A percentile compares a stretch with the other conserved stretches of the same genome.
Evolutionary conservation across 1,284 basidiomycete species (phyloP).

Genomic region (Ganoderma multipileum): DNA sequence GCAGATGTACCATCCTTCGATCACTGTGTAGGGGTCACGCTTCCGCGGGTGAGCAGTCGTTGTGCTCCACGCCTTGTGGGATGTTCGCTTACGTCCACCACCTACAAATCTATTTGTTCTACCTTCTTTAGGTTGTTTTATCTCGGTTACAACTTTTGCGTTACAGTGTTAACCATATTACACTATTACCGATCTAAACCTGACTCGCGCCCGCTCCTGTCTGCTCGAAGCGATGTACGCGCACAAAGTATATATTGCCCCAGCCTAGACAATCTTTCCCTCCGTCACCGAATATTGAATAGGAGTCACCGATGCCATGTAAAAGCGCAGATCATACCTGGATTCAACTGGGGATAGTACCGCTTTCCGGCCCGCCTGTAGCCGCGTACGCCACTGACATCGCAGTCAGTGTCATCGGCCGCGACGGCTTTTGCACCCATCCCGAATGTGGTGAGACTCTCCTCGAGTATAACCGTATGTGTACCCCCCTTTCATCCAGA

Average conservation of each 20-base stretch:
- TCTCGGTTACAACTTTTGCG: neutral
- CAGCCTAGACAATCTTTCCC: too few species aligned
- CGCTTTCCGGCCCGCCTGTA: neutral
- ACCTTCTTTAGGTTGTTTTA: neutral
- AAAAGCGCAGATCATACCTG: too few species aligned
- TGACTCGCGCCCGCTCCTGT: too few species aligned
- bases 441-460: constrained; percentile 7
- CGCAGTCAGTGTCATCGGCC: constrained; percentile 3
- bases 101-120: neutral
- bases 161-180: neutral
- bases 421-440: constrained; percentile 13
- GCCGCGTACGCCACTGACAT: neutral
- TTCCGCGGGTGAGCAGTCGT: neutral
- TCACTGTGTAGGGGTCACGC: neutral
- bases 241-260: too few species aligned
- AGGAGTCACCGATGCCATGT: neutral
- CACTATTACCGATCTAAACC: too few species aligned
- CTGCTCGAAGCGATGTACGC: too few species aligned
- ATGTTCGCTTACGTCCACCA: neutral
- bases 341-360: too few species aligned
- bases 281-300: neutral
- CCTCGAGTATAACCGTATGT: constrained; percentile 18
- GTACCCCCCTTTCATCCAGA: neutral
- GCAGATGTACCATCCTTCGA: constrained; percentile 3
- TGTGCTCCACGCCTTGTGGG: neutral